Base-by-base conservation (phyloP, 345 rosid genomes). In the Erodium maritimum region DNA sequence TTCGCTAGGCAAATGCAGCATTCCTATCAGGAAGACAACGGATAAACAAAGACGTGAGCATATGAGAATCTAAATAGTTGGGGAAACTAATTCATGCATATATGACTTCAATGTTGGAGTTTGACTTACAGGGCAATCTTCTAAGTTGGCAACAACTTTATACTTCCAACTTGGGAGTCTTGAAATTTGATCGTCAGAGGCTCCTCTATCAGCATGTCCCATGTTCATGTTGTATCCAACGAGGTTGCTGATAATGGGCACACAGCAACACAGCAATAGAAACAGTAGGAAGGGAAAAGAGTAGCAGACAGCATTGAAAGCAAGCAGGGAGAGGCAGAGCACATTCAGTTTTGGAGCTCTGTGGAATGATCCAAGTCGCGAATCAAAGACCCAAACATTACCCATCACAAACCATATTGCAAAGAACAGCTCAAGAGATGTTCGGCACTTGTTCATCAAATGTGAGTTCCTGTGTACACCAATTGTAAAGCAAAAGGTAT, bases 341-440 rank as follows among this genome's bases (percentile, higher is more conserved):
- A 82, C 79, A 17, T 94, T 90, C 37, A 94, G 96, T 55, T 79
- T 89, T 0, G 99, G 97, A 54, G 99, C 91, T 33, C 64, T 79
- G 4, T 72, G 73, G 81, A 87, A 85, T 0, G 96, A 84, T 45
- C 88, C 90, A 4, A 90, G 82, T 19, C 96, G 82, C 1, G 99
- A 83, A 76, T 94, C 99, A 0, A 94, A 94, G 42, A 90, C 90
- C 99, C 99, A 94, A 9, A 87, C 96, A 54, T 90, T 94, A 7
- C 97, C 99, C 88, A 87, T 85, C 61, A 94, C 99, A 68, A 94
- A 94, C 99, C 99, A 94, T 51, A 90, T 94, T n/a, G 97, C 99
- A 55, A 87, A 94, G 82, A 94, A 94, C 54, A 94, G 96, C 73
- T 94, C 99, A 0, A 94, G 77, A 0, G 89, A 94, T 17, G 95